These are phyloP conservation scores for Hordeum pubiflorum DNA, from an alignment of 202 grass and related monocot species.

Conservation along the genomic window DNA sequence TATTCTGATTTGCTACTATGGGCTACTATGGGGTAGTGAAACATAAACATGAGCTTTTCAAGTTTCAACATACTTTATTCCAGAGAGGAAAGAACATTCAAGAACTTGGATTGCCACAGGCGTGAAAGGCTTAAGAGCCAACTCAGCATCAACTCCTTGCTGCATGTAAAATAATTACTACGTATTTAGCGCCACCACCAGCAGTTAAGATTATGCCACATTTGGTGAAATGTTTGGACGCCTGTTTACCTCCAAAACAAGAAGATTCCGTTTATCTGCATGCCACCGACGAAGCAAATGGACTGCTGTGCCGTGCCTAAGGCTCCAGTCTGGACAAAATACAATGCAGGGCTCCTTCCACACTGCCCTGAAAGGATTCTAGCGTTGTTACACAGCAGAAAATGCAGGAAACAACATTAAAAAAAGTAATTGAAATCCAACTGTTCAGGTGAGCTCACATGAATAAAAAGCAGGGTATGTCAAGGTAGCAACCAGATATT, in stretches of 20 bases:
- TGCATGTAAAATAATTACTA: slow-evolving; percentile 33
- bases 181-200: neutral
- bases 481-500: slow-evolving; percentile 4
- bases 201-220: neutral
- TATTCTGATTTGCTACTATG: neutral
- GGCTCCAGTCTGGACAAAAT: slow-evolving; percentile 69
- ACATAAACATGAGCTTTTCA: slow-evolving; percentile 9
- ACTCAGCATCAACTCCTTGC: slow-evolving; percentile 64
- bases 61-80: slow-evolving; percentile 48
- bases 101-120: slow-evolving; percentile 65
- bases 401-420: neutral
- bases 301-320: slow-evolving; percentile 58
- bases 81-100: slow-evolving; percentile 88
- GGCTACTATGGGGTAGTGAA: neutral
- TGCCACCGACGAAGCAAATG: slow-evolving; percentile 74
- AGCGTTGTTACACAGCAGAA: slow-evolving; percentile 20
- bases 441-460: neutral
- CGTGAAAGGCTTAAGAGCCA: slow-evolving; percentile 66
- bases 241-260: slow-evolving; percentile 67
- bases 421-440: neutral
- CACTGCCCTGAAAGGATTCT: slow-evolving; percentile 41
- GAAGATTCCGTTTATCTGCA: slow-evolving; percentile 61
- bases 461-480: neutral
- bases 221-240: neutral
- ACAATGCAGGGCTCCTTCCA: slow-evolving; percentile 93